Base-by-base conservation (phyloP, 768 basidiomycete species). In the Podaxis sp. region DNA sequence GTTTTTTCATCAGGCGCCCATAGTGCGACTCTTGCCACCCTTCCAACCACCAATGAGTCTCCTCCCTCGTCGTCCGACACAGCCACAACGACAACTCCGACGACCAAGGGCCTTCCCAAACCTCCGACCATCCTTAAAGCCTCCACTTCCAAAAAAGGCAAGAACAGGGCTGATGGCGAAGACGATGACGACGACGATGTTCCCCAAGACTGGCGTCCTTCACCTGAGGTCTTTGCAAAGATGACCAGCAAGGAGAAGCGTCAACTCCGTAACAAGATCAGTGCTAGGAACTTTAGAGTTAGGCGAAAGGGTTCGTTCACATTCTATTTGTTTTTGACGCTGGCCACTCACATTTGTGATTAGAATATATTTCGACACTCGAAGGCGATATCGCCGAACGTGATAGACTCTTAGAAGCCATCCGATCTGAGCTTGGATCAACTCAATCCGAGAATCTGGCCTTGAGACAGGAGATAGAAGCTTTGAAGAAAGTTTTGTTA, bases 181-280 rank as follows among this genome's bases (percentile, higher is more conserved):
- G 71, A 77, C 7, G 79, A 80, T 8, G 80, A 82, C 42, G 80
- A 84, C 4, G 82, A 85, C 51, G 83, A 84, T 26, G 73, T 87
- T 4, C 81, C 87, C 15, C 89, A 89, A 36, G 90, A 94, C 67
- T 93, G 92, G 90, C 84, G 92, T 54, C 93, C 93, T 7, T 84
- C 87, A 3, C 90, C 95, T 0, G 96, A 97, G 67, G 95, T 95
- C 65, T 97, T 98, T 79, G 89, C 92, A 72, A 98, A 94, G 75
- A 91, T 99, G 85, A 87, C 87, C 4, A 90, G 88, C 70, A 98
- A 96, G 78, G 96, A 99, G 80, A 99, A 99, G 76, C 79, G 97
- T 8, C 96, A 99, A 74, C 79, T 99, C 48, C 75, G 96, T 56
- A 99, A 99, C 79, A 99, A 99, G 87, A 95, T 98, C 68, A 90